Evolutionary conservation across 2,329 filamentous ascomycete genomes (phyloP).

Genomic region (Cytospora piceae): DNA sequence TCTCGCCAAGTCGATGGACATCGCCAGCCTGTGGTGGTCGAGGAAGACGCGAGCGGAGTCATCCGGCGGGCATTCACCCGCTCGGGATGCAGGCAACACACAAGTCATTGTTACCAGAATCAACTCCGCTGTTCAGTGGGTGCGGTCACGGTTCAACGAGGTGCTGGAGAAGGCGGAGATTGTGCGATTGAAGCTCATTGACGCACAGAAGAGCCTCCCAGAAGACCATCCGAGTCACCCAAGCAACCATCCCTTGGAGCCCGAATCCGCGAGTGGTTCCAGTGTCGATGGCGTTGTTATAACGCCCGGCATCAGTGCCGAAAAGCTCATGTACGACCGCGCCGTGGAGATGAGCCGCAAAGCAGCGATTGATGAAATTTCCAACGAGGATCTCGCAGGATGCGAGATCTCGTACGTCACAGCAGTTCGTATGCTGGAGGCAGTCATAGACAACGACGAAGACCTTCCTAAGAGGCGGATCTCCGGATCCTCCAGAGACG

Average conservation of each 20-base stretch:
- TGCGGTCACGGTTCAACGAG: slow-evolving; percentile 92
- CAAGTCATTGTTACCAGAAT: slow-evolving; percentile 70
- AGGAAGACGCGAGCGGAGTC: slow-evolving; percentile 67
- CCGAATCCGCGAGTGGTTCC: slow-evolving; percentile 60
- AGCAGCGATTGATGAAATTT: slow-evolving; percentile 93
- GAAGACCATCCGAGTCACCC: slow-evolving; percentile 86
- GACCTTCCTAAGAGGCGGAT: slow-evolving; percentile 48
- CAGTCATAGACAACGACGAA: slow-evolving; percentile 84
- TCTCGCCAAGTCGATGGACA: slow-evolving; percentile 92
- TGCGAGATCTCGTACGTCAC: slow-evolving; percentile 94
- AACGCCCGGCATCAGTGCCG: slow-evolving; percentile 87
- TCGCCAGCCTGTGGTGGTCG: slow-evolving; percentile 90
- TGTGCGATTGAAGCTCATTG: slow-evolving; percentile 83
- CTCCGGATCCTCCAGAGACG: slow-evolving; percentile 46
- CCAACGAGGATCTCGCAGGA: slow-evolving; percentile 82
- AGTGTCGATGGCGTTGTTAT: slow-evolving; percentile 80
- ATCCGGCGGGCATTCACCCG: slow-evolving; percentile 46
- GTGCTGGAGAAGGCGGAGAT: slow-evolving; percentile 95
- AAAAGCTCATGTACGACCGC: slow-evolving; percentile 97
- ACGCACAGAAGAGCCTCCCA: slow-evolving; percentile 83
- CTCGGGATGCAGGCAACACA: slow-evolving; percentile 45
- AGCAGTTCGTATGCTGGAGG: slow-evolving; percentile 92
- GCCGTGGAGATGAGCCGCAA: slow-evolving; percentile 95
- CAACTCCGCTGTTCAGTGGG: slow-evolving; percentile 95
- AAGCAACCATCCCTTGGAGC: slow-evolving; percentile 69